Base-by-base conservation (phyloP, 805 yeast species). In the Saccharomycopsis malanga region DNA sequence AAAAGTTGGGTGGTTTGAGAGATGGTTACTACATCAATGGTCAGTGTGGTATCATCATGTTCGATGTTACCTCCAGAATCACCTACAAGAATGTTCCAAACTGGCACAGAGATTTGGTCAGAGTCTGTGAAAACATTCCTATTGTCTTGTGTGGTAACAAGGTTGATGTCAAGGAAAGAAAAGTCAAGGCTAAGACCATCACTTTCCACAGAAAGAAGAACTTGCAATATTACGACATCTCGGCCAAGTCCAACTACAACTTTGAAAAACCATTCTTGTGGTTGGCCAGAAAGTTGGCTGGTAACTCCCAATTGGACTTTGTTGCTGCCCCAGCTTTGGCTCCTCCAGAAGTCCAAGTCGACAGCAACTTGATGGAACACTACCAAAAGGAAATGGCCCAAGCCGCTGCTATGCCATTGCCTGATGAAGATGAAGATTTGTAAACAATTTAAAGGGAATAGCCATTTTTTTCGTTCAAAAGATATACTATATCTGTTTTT, bases 161-260 rank as follows among this genome's bases (percentile, higher is more conserved):
- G 76, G 99, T 93, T 61, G 99, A 93, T 70, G 98, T 93, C 60
- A 93, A 93, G 79, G 99, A 93, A 78, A 86, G 99, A 74, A 93
- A 93, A 76, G 99, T 93, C 65, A 93, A 93, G 81, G 99, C 99
- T 61, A 93, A 93, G 81, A 87, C 97, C 67, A 93, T 93, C 77
- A 93, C 99, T 60, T 93, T 93, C 96, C 99, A 93, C 87, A 86
- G 99, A 81, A 93, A 93, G 94, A 93, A 93, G 83, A 93, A 93
- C 78, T 79, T 93, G 71, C 99, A 93, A 76, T 93, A 93, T 77
- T 93, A 93, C 77, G 99, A 93, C 73, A 93, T 93, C 68, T 91
- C 98, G 53, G 99, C 99, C 70, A 93, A 93, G 77, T 93, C 98
- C 57, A 93, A 93, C 79, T 93, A 93, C 79, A 94, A 93, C 80